Evolutionary conservation across 192 early-diverging fungal genomes (phyloP).

Genomic region (Umbelopsis ramanniana): DNA sequence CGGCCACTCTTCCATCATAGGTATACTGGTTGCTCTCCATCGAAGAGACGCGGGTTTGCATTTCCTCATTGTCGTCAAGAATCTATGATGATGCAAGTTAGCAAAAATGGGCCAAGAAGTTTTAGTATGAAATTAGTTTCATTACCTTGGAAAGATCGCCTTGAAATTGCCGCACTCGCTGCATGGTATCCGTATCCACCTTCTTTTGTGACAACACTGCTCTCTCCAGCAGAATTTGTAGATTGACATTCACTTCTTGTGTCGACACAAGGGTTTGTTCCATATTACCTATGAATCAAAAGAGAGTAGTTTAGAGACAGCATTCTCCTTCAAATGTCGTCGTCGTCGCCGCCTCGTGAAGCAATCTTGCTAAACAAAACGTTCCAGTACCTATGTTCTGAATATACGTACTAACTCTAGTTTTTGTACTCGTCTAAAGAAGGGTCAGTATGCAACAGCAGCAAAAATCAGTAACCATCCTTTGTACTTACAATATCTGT

Average conservation of each 20-base stretch:
- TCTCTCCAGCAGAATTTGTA: constrained; percentile 40
- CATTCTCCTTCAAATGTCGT: not conserved
- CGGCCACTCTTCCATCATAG: constrained; percentile 34
- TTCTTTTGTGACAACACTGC: constrained; percentile 40
- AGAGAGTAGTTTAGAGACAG: not conserved
- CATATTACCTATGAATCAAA: constrained; percentile 23
- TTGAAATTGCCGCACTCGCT: constrained; percentile 31
- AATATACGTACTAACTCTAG: constrained; percentile 25
- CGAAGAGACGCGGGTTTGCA: constrained; percentile 27
- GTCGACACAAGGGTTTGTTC: constrained; percentile 36
- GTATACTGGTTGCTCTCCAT: constrained; percentile 31
- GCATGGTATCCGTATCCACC: constrained; percentile 34
- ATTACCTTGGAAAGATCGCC: constrained; percentile 30
- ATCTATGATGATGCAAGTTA: constrained; percentile 3
- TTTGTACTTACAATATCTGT: constrained; percentile 29
- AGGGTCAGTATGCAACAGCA: not conserved
- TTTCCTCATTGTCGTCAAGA: constrained; percentile 31
- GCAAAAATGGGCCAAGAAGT: not conserved
- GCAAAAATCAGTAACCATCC: not conserved
- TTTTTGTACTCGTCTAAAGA: constrained; percentile 13
- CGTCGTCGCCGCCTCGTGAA: not conserved
- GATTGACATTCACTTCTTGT: constrained; percentile 42
- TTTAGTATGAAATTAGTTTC: not conserved
- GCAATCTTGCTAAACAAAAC: not conserved
- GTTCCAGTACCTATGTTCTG: constrained; percentile 23